Evolutionary conservation across 2,329 filamentous ascomycete species (phyloP), one percentile per base, ranked within the genome.

Genomic region (Apiospora phragmitis): DNA sequence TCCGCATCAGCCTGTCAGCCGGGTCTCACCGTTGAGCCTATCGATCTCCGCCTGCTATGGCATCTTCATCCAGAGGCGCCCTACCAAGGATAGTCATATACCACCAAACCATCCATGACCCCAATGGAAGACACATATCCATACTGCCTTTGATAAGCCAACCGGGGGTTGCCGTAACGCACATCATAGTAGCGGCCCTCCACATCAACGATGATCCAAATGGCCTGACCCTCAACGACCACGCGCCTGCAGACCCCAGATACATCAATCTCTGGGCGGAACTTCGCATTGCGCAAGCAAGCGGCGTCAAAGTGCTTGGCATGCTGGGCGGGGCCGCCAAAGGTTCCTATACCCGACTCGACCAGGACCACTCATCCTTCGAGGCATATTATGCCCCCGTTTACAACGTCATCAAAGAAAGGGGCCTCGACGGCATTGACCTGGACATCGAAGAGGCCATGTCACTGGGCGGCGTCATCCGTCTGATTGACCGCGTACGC

Each of bases 301-400:
- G 85, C 47, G 93, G 92, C 29, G 85, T 95, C 75, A 91, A 91
- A 76, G 88, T 95, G n/a, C 84, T 95, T 73, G 92, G 90, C 66
- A 94, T 96, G 92, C 85, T 96, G 0, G 93, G 93, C 42, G 93
- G 93, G 18, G 93, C 93, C 3, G 93, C 93, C 0, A 89, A 88
- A 76, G 93, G 93, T 14, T 90, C 87, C 26, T 95, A 89, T 78
- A 83, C 85, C 67, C 85, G 90, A 12, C 83, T 87, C 4, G 88
- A 90, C 75, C 76, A 73, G 29, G 76, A 83, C 67, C 81, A 83
- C 38, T 78, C 85, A 65, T 80, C 83, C 1, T 95, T 95, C 77
- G 91, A 95, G 79, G 78, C 79, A 3, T 93, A 92, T 82, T 96
- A 95, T 80, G 76, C 75, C 0, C 91, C 92, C 1, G 83, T 96